These are phyloP conservation scores for Brettanomyces nanus DNA, from an alignment of 805 yeast genomes.

Conservation along the genomic window DNA sequence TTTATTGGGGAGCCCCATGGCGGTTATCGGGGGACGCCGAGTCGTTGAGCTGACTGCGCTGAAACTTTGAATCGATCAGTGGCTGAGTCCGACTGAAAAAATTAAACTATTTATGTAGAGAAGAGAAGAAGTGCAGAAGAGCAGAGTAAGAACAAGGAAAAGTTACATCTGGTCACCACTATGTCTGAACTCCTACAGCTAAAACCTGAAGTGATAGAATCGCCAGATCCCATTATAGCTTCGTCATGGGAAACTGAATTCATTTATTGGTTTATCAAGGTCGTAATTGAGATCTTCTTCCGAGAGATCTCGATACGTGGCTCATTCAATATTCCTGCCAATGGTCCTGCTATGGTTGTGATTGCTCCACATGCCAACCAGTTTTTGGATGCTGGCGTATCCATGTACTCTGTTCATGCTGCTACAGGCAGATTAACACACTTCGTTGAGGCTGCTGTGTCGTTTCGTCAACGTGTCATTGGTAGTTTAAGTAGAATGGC, in stretches of 20 bases:
- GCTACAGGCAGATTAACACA: constrained; percentile 63
- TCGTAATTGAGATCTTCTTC: constrained; percentile 51
- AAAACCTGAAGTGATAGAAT: too few relatives aligned
- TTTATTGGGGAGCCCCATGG: too few relatives aligned
- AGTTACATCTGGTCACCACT: not conserved
- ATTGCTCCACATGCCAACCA: constrained; percentile 98
- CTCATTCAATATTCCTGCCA: constrained; percentile 56
- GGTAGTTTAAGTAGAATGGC: constrained; percentile 72
- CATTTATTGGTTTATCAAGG: constrained; percentile 22
- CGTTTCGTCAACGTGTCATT: constrained; percentile 57
- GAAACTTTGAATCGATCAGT: too few relatives aligned
- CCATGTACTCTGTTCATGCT: constrained; percentile 64
- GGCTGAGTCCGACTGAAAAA: too few relatives aligned
- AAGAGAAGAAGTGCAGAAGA: too few relatives aligned
- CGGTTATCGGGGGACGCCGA: too few relatives aligned
- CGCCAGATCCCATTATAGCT: too few relatives aligned
- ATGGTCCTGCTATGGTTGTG: constrained; percentile 85
- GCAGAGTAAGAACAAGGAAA: too few relatives aligned
- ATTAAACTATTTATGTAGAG: too few relatives aligned
- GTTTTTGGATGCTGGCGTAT: constrained; percentile 58
- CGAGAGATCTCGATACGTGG: constrained; percentile 87
- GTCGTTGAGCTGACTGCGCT: too few relatives aligned
- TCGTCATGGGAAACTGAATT: too few relatives aligned
- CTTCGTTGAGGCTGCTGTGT: constrained; percentile 78
- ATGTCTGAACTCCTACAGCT: too few relatives aligned